Percentiles rank a stretch among this genome's conserved stretches.
These are phyloP conservation scores for Xylariaceae sp. DNA, from an alignment of 2,329 filamentous ascomycete species.

Conservation along the genomic window DNA sequence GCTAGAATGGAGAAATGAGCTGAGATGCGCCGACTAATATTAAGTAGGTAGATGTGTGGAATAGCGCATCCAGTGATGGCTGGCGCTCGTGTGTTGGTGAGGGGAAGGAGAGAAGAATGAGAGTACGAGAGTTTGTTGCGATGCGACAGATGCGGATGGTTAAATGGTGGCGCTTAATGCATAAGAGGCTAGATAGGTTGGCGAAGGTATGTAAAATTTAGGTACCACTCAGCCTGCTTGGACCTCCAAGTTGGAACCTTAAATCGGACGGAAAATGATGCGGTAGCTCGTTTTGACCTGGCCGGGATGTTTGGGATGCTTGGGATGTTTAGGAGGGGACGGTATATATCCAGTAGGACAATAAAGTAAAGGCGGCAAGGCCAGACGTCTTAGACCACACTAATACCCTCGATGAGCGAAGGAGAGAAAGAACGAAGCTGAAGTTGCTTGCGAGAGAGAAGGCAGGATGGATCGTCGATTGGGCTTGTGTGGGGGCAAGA, in stretches of 20 bases:
- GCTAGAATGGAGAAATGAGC: no score
- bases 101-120: constrained; percentile 17
- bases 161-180: constrained; percentile 26
- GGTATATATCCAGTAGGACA: no score
- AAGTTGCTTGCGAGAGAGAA: no score
- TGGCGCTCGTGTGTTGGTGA: not conserved
- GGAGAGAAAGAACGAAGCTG: no score
- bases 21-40: constrained; percentile 1
- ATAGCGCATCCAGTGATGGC: not conserved
- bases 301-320: no score
- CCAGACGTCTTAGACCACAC: no score
- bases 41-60: not conserved
- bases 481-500: constrained; percentile 5
- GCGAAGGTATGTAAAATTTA: not conserved
- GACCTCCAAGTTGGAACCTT: no score
- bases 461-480: not conserved
- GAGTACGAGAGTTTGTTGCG: constrained; percentile 16
- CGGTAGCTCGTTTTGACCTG: not conserved
- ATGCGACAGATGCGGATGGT: constrained; percentile 29
- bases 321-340: no score
- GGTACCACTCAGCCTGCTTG: not conserved
- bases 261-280: not conserved
- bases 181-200: constrained; percentile 4
- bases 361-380: no score
- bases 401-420: no score